A percentile compares a stretch with the other conserved stretches of the same genome.
Evolutionary conservation across 768 basidiomycete genomes (phyloP).

Genomic region (Podaxis pistillaris): DNA sequence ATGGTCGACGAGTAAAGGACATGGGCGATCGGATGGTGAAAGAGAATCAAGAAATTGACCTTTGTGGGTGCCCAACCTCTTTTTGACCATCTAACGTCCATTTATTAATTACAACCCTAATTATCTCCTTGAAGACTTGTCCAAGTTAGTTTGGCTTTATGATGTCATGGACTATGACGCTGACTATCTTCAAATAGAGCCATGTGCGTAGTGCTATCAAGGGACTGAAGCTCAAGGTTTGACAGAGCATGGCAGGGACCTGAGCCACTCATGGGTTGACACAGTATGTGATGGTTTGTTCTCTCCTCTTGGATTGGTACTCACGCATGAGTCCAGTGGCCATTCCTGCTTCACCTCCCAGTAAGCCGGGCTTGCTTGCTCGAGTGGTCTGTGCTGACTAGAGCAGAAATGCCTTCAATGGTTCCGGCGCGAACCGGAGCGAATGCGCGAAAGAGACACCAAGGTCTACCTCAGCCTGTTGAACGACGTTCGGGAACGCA

Average conservation of each 20-base stretch:
- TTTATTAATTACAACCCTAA: neutral
- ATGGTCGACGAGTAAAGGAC: constrained; percentile 24
- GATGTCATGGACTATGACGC: neutral
- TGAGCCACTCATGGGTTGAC: constrained; percentile 13
- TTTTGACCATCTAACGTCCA: neutral
- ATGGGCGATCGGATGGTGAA: constrained; percentile 23
- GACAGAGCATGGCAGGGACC: constrained; percentile 9
- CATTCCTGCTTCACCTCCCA: constrained; percentile 17
- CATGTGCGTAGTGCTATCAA: neutral
- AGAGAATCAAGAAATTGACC: constrained; percentile 22
- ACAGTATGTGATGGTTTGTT: constrained; percentile 5
- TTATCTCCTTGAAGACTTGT: constrained; percentile 11
- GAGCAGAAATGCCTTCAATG: constrained; percentile 28
- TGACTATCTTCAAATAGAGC: neutral
- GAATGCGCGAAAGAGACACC: constrained; percentile 23
- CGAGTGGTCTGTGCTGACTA: neutral
- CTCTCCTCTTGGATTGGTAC: neutral
- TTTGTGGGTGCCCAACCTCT: constrained; percentile 19
- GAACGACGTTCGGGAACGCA: constrained; percentile 24
- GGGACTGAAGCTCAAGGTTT: neutral
- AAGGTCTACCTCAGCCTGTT: constrained; percentile 23
- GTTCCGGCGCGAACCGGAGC: constrained; percentile 28
- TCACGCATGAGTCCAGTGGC: constrained; percentile 11
- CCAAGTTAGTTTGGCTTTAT: constrained; percentile 2
- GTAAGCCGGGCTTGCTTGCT: neutral